Base-by-base conservation (phyloP, 371 early-diverging fungal species). In the Basidiobolus meristosporus region DNA sequence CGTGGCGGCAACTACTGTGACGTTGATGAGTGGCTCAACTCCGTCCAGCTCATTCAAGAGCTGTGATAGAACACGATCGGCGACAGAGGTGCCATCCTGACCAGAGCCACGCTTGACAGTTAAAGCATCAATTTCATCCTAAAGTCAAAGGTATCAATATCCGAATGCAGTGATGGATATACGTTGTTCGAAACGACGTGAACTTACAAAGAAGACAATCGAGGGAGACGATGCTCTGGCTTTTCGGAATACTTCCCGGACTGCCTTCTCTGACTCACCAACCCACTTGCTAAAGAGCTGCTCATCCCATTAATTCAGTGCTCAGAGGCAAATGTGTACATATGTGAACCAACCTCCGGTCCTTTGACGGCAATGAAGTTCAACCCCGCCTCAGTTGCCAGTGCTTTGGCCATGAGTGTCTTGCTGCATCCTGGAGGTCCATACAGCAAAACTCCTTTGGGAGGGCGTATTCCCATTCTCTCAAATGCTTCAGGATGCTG, bases 341-440 rank as follows among this genome's bases (percentile, higher is more conserved):
- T 18, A 49, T 30, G 21, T 32, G 18, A 6, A 12, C 16, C 40
- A 64, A 74, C 71, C 70, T 97, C 96, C 1, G 98, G 95, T 0
- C 97, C 98, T 42, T 96, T 92, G 9, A 98, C 87, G 1, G 95
- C 93, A 42, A 96, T 73, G 56, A 98, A 98, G 53, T 95, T 93
- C n/a, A 96, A 59, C 0, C 87, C 88, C 1, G 87, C 77, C 55
- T 96, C 95, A 0, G 97, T 96, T 0, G 98, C 97, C 10, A 97
- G 59, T 1, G 98, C 97, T 56, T 95, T 95, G 11, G 98, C 98
- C 72, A 93, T 79, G 31, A 97, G 62, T 0, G 98, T 98, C 54
- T 98, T 98, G 58, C 86, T 82, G 60, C 97, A 95, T 16, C 97
- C 98, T 2, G 98, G 97, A 2, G 98, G 98, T 1, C 98, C 98